phyloP scores from a whole-genome alignment of 2,329 filamentous ascomycete species.

The Pyrenochaeta sp. region DNA sequence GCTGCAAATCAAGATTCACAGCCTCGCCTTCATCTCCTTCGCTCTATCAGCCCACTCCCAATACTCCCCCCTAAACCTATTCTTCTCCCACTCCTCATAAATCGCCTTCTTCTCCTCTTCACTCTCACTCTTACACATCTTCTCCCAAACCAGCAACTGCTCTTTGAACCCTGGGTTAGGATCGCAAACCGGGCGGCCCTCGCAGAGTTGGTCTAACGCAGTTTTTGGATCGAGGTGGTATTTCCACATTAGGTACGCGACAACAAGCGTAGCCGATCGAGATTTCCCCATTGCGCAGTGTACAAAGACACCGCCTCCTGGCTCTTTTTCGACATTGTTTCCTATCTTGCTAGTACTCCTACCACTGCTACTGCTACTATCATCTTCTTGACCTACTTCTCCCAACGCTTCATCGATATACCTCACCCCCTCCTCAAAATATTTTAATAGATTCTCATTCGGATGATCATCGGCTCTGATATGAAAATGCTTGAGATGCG shows the following conservation, averaged over 20 bases:
- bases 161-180: conserved; percentile 47
- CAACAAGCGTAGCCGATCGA: conserved; percentile 41
- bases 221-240: conserved; percentile 22
- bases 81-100: conserved; percentile 45
- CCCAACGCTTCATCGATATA: conserved; percentile 38
- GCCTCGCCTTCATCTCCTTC: conserved; percentile 14
- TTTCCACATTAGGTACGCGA: conserved; percentile 46
- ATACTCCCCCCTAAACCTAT: conserved; percentile 44
- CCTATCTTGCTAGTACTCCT: no score
- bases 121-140: conserved; percentile 33
- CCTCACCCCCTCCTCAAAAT: conserved; percentile 28
- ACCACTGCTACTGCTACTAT: neutral
- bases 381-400: neutral
- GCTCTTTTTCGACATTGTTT: neutral
- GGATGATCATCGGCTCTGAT: conserved; percentile 45
- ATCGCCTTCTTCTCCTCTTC: conserved; percentile 31
- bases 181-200: conserved; percentile 45
- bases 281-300: conserved; percentile 50
- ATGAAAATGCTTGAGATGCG: conserved; percentile 41
- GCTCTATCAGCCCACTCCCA: conserved; percentile 49
- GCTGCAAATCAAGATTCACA: neutral
- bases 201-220: conserved; percentile 39
- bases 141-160: conserved; percentile 39
- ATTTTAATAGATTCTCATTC: conserved; percentile 39
- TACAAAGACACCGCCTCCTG: conserved; percentile 35